phyloP scores from a whole-genome alignment of 805 yeast species.

The Kodamaea neixiangensis region DNA sequence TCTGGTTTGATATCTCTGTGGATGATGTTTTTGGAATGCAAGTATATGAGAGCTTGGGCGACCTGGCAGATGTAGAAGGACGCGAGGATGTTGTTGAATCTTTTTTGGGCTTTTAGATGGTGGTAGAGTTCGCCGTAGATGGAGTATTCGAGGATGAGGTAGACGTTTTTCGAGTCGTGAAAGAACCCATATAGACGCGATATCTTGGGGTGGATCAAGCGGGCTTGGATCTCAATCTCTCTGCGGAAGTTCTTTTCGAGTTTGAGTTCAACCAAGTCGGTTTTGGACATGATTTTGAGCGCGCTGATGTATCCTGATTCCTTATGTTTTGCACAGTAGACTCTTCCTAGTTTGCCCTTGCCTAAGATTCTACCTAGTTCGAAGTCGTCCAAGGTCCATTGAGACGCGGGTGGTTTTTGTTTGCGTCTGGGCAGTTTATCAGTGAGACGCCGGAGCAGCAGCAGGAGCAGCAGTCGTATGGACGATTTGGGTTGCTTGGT shows the following conservation, averaged over 20 bases:
- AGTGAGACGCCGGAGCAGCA: slow-evolving; percentile 1
- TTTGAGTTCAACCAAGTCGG: slow-evolving; percentile 70
- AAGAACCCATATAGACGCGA: slow-evolving; percentile 84
- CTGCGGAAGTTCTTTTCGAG: slow-evolving; percentile 85
- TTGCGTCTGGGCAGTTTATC: slow-evolving; percentile 1
- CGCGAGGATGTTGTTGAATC: slow-evolving; percentile 74
- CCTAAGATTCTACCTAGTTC: slow-evolving; percentile 88
- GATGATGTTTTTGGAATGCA: slow-evolving; percentile 78
- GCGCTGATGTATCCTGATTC: slow-evolving; percentile 82
- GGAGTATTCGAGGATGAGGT: slow-evolving; percentile 81
- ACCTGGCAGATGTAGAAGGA: slow-evolving; percentile 81
- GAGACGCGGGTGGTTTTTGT: slow-evolving; percentile 2
- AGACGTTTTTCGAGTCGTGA: slow-evolving; percentile 77
- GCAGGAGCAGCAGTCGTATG: slow-evolving; percentile 2
- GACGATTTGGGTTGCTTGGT: slow-evolving; percentile 1
- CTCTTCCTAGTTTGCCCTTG: slow-evolving; percentile 91
- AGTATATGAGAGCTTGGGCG: slow-evolving; percentile 72
- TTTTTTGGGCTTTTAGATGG: slow-evolving; percentile 60
- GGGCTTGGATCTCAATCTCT: slow-evolving; percentile 88
- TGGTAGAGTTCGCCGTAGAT: slow-evolving; percentile 86
- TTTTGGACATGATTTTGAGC: slow-evolving; percentile 85
- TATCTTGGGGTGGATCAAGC: slow-evolving; percentile 75
- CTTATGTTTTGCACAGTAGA: slow-evolving; percentile 82
- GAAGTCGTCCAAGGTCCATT: slow-evolving; percentile 54
- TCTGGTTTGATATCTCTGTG: slow-evolving; percentile 96